Percentiles rank a stretch among this genome's conserved stretches.
These are phyloP conservation scores for Ophiosphaerella herpotricha DNA, from an alignment of 2,329 filamentous ascomycete genomes.

Conservation along the genomic window DNA sequence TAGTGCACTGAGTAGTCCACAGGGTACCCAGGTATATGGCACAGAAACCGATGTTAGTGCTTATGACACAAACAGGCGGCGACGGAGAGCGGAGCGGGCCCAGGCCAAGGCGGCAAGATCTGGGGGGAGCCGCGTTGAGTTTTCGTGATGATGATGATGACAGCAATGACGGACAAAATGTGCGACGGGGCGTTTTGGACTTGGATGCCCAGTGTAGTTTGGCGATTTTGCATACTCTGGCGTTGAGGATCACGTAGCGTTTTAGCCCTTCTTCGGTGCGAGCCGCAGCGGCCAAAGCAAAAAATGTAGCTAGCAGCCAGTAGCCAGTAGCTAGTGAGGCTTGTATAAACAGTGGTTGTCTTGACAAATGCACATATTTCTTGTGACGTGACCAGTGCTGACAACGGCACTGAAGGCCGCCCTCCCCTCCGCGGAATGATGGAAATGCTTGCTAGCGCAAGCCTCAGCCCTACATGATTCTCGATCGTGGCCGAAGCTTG, in stretches of 20 bases:
- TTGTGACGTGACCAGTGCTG: background rate
- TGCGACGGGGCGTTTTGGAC: background rate
- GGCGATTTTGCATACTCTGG: slow-evolving; percentile 14
- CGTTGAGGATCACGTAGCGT: slow-evolving; percentile 1
- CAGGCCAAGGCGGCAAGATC: slow-evolving; percentile 43
- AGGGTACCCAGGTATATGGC: slow-evolving; percentile 40
- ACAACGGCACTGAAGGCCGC: slow-evolving; percentile 7
- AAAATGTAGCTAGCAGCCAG: slow-evolving; percentile 4
- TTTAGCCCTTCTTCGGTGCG: too few relatives aligned
- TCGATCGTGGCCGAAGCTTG: slow-evolving; percentile 9
- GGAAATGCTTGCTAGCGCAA: slow-evolving; percentile 12
- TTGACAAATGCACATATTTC: background rate
- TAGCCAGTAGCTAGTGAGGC: background rate
- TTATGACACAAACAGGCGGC: slow-evolving; percentile 46
- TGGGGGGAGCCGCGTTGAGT: slow-evolving; percentile 47
- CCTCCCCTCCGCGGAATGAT: slow-evolving; percentile 18
- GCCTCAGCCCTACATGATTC: slow-evolving; percentile 12
- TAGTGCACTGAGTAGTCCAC: slow-evolving; percentile 44
- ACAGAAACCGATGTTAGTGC: slow-evolving; percentile 47
- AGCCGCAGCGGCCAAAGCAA: background rate
- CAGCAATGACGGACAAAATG: slow-evolving; percentile 4
- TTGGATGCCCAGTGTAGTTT: background rate
- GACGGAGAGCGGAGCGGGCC: slow-evolving; percentile 46
- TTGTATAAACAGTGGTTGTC: slow-evolving; percentile 6
- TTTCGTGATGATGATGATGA: slow-evolving; percentile 41